A percentile compares a stretch with the other conserved stretches of the same genome.
Evolutionary conservation across 2,329 filamentous ascomycete species (phyloP).

Genomic region (Calonectria multiphialidica): DNA sequence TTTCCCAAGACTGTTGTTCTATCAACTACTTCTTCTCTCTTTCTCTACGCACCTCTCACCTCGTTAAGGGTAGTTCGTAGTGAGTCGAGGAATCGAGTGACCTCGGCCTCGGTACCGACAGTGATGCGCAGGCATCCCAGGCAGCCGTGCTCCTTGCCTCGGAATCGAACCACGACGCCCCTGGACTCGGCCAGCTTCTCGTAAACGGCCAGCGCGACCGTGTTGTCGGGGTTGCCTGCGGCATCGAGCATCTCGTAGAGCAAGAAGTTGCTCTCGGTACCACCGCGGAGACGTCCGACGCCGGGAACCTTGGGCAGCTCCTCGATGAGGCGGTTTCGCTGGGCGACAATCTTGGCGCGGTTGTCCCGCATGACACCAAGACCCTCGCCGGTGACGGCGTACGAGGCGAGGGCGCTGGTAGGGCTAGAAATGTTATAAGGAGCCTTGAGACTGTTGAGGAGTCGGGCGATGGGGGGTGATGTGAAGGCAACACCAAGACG

Average conservation of each 20-base stretch:
- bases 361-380: slow-evolving; percentile 80
- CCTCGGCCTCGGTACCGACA: slow-evolving; percentile 89
- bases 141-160: slow-evolving; percentile 93
- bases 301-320: slow-evolving; percentile 83
- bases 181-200: slow-evolving; percentile 85
- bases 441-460: slow-evolving; percentile 94
- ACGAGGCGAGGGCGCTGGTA: slow-evolving; percentile 83
- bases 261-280: slow-evolving; percentile 87
- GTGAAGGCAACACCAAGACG: slow-evolving; percentile 89
- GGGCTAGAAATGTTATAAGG: slow-evolving; percentile 96
- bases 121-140: slow-evolving; percentile 91
- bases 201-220: slow-evolving; percentile 83
- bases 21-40: background rate
- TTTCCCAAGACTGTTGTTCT: background rate
- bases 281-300: slow-evolving; percentile 85
- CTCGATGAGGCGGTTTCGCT: slow-evolving; percentile 80
- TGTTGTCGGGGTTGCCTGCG: slow-evolving; percentile 82
- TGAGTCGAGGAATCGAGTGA: slow-evolving; percentile 81
- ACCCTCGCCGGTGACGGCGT: slow-evolving; percentile 76
- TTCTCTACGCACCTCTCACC: slow-evolving; percentile 49
- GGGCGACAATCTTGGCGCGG: slow-evolving; percentile 75
- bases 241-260: slow-evolving; percentile 87
- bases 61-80: slow-evolving; percentile 65
- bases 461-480: slow-evolving; percentile 76
- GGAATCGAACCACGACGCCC: slow-evolving; percentile 93